Evolutionary conservation across 768 basidiomycete species (phyloP), one percentile per base, ranked within the genome.

Genomic region (Tulasnella sp.): DNA sequence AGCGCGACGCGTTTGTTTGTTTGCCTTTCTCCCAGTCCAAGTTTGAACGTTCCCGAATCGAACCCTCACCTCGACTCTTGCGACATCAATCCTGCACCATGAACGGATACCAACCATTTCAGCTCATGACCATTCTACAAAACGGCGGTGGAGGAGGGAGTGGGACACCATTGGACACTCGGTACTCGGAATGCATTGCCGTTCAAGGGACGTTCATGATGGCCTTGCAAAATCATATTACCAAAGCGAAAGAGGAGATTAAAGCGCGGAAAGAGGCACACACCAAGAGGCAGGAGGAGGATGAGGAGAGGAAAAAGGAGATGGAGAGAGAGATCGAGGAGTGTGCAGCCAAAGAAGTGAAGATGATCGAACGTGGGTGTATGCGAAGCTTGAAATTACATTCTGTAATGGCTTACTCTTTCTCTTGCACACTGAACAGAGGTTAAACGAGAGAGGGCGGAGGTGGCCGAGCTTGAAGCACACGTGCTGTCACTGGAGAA

Each of bases 311-410:
- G 83, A 89, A 86, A 12, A 88, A 90, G 68, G 87, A 89, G 10
- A 87, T 91, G 0, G 93, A 96, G 83, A 82, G 86, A 0, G 92
- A 95, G 84, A 95, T 89, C 1, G 91, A 90, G 77, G 87, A 91
- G 68, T 95, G 93, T 85, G 93, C 95, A 82, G 83, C 93, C 75
- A 89, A 88, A 82, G 95, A 96, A 85, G 92, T 94, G 40, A 92
- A 94, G 75, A 88, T 97, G 78, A 88, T 94, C 2, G 89, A 90
- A 78, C 89, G 95, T 95, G 84, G n/a, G 90, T 82, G 36, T 24
- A 72, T 18, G 0, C 71, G 34, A 40, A 72, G 48, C 48, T 40
- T 72, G 71, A 31, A 44, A 14, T 27, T 80, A 93, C 89, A 14
- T 85, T 94, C 74, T 91, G 90, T 82, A 86, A 87, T 78, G 94